Base-by-base conservation (phyloP, 2,329 filamentous ascomycete genomes). In the Sporothrix variecibatus region DNA sequence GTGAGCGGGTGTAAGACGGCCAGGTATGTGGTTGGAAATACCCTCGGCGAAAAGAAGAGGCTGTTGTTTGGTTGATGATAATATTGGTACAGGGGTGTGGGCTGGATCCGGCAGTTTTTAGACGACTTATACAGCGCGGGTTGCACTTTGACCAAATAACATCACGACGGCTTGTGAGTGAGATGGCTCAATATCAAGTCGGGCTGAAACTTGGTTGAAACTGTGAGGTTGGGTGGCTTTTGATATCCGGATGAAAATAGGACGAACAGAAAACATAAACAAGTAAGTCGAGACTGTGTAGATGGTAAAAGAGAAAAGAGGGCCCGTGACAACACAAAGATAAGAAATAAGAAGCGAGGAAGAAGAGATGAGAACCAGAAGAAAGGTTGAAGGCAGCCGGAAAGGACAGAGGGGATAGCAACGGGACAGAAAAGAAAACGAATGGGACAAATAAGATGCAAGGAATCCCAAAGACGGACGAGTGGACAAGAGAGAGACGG, bases 81-180 rank as follows among this genome's bases (percentile, higher is more conserved):
- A 65, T 72, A 15, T 72, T n/a, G 60, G 31, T n/a, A 49, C 40
- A 53, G 56, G 46, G 20, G 46, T 17, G 62, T 53, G 20, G 40
- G n/a, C 71, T 20, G 56, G 17, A 51, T 64, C 15, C 60, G 71
- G 71, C 31, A 72, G 60, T 65, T 65, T 56, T 43, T 20, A 34
- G 17, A 38, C 26, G 56, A 64, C 40, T 64, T 64, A 49, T 28
- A 64, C 40, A 72, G 23, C n/a, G 56, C 38, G 49, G 26, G 49
- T 51, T 43, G 26, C n/a, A 46, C 8, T 34, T 23, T 23, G 11
- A 12, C 23, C 20, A 34, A 26, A n/a, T 23, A 9, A 1, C 40
- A 64, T 51, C 56, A 49, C 70, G 40, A 34, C 53, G 43, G 65
- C 20, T 26, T 51, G 26, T 26, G 7, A 28, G 40, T 2, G 65